Base-by-base conservation (phyloP, 2,329 filamentous ascomycete species). In the Fusarium buharicum region DNA sequence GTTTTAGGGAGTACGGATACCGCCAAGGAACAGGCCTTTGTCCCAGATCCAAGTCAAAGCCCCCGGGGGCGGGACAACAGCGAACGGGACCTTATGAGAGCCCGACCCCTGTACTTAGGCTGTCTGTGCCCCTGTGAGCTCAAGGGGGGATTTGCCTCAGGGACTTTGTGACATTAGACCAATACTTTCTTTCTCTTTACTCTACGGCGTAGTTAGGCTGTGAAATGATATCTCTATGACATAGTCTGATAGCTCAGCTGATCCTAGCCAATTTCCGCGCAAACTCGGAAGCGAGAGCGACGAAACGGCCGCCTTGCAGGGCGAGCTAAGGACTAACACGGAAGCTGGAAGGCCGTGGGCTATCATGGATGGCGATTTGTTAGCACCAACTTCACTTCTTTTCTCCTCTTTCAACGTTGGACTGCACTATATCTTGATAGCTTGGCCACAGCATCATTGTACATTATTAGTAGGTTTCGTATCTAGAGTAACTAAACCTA, bases 11-110 rank as follows among this genome's bases (percentile, higher is more conserved):
- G 14, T n/a, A 7, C 14, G 14, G n/a, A 7, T n/a, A 7, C 14
- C 6, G 37, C 6, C n/a, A 45, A 45, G 41, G 33, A 36, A 27
- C 50, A 31, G 36, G 24, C 37, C 33, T 45, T 58, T 58, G 53
- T 58, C 22, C 44, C 28, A 39, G 36, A 18, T 30, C 33, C 20
- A 38, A 36, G 33, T 16, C 52, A 44, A 37, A 44, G 30, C 27
- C 60, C 50, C 46, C n/a, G n/a, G 70, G 70, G 70, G 69, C 68
- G 70, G 70, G 68, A 70, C 69, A 69, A 45, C 60, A 61, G 63
- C 50, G 58, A 61, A 43, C 33, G n/a, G 13, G 28, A 10, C 13
- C 13, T 12, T 12, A 13, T 12, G 6, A 13, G 30, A 14, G 14
- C 30, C 30, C 14, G 30, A 33, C 30, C 30, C 30, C 14, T 33